These are phyloP conservation scores for Inga oerstediana DNA, from an alignment of 306 rosid genomes.

Conservation along the genomic window DNA sequence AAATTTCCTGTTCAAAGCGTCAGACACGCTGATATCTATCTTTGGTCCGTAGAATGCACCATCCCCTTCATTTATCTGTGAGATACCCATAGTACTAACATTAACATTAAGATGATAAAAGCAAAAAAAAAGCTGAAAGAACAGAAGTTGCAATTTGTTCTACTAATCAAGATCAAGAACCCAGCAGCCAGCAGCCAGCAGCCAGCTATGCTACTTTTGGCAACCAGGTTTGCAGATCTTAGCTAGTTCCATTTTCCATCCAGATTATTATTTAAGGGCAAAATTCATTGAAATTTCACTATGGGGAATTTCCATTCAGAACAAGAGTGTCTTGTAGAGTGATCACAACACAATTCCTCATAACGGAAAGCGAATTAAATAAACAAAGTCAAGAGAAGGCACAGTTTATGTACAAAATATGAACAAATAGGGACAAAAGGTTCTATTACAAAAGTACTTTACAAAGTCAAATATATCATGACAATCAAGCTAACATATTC, in stretches of 20 bases:
- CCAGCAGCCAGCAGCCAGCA: too few relatives aligned
- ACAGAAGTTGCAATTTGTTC: neutral
- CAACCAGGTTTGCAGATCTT: neutral
- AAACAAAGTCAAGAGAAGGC: neutral
- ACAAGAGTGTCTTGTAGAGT: neutral
- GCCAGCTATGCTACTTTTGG: neutral
- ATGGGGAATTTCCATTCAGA: neutral
- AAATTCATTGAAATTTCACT: neutral
- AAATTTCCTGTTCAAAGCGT: constrained; percentile 82
- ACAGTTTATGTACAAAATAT: neutral
- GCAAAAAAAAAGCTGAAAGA: constrained; percentile 7
- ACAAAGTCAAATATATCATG: neutral
- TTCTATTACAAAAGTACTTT: neutral
- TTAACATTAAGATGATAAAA: constrained; percentile 30
- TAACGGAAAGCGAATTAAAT: neutral
- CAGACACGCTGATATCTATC: constrained; percentile 92
- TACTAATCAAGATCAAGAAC: neutral
- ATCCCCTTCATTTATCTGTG: constrained; percentile 87
- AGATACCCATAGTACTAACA: constrained; percentile 36
- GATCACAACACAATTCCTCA: neutral
- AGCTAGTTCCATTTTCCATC: neutral
- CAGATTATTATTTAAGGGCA: neutral
- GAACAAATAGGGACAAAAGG: neutral
- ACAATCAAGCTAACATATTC: neutral
- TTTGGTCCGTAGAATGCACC: constrained; percentile 98